Evolutionary conservation across 768 basidiomycete genomes (phyloP).

Genomic region (Trichaptum fuscoviolaceum): DNA sequence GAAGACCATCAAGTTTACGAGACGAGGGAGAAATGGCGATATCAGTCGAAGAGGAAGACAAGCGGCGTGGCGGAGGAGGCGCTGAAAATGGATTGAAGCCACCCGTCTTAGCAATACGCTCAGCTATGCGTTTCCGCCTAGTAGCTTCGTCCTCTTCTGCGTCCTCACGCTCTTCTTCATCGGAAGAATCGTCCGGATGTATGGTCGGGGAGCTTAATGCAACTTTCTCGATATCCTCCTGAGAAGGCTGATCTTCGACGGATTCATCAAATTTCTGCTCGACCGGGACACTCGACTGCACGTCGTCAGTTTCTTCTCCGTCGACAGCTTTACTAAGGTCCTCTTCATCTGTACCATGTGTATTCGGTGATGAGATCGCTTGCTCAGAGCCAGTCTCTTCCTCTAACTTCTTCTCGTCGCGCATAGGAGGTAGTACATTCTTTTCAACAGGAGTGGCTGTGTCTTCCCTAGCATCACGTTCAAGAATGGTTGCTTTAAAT

Average conservation of each 20-base stretch:
- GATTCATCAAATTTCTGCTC: not conserved
- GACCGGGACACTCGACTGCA: not conserved
- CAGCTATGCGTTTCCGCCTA: conserved; percentile 54
- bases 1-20: not conserved
- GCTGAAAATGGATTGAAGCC: conserved; percentile 50
- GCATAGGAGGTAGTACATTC: not conserved
- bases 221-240: conserved; percentile 2
- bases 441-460: not conserved
- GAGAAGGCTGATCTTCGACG: not conserved
- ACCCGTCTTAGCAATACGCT: conserved; percentile 56
- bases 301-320: conserved; percentile 17
- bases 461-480: conserved; percentile 9
- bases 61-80: conserved; percentile 11
- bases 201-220: not conserved
- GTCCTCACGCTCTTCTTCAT: conserved; percentile 15
- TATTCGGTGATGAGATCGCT: not conserved
- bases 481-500: not conserved
- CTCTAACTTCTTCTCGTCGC: not conserved
- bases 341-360: conserved; percentile 15
- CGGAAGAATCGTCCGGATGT: not conserved
- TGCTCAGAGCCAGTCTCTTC: not conserved
- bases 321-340: conserved; percentile 19
- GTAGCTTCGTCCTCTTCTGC: conserved; percentile 49
- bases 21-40: not conserved
- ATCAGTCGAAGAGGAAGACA: not conserved